phyloP scores from a whole-genome alignment of 768 basidiomycete species.

The Mycena kentingensis region DNA sequence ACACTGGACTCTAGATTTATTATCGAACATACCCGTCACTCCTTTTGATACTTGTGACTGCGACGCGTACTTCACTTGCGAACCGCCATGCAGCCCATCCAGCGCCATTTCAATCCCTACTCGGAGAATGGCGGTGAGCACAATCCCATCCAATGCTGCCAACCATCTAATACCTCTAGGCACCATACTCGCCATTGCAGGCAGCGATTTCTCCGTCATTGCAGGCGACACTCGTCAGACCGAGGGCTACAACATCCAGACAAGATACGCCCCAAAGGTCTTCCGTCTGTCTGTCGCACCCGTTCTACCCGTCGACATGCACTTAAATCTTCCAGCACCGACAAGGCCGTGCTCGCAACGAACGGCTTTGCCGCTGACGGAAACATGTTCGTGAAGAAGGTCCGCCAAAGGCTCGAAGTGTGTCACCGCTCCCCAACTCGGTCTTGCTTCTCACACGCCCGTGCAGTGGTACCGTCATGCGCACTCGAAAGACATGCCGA shows the following conservation, averaged over 20 bases:
- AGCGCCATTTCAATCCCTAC: too few relatives aligned
- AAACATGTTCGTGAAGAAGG: slow-evolving; percentile 95
- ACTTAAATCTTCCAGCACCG: slow-evolving; percentile 59
- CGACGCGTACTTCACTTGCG: too few relatives aligned
- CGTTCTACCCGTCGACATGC: slow-evolving; percentile 3
- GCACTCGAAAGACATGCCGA: slow-evolving; percentile 96
- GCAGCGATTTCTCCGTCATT: slow-evolving; percentile 89
- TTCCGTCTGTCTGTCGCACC: slow-evolving; percentile 74
- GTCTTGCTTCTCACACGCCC: background rate
- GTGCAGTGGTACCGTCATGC: slow-evolving; percentile 95
- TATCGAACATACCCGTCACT: background rate
- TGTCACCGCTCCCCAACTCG: slow-evolving; percentile 26
- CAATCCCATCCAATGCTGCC: too few relatives aligned
- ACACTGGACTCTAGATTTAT: background rate
- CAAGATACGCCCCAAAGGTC: slow-evolving; percentile 94
- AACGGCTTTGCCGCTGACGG: slow-evolving; percentile 98
- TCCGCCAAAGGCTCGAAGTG: slow-evolving; percentile 94
- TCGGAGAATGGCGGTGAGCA: too few relatives aligned
- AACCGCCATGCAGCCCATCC: too few relatives aligned
- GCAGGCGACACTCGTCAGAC: slow-evolving; percentile 97
- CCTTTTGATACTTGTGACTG: background rate
- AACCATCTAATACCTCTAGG: too few relatives aligned
- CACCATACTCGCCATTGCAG: slow-evolving; percentile 94
- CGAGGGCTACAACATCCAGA: slow-evolving; percentile 97
- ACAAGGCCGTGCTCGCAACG: slow-evolving; percentile 90